Conservation (phyloP, 768 basidiomycete species). For the Leccinum truebloodii region DNA sequence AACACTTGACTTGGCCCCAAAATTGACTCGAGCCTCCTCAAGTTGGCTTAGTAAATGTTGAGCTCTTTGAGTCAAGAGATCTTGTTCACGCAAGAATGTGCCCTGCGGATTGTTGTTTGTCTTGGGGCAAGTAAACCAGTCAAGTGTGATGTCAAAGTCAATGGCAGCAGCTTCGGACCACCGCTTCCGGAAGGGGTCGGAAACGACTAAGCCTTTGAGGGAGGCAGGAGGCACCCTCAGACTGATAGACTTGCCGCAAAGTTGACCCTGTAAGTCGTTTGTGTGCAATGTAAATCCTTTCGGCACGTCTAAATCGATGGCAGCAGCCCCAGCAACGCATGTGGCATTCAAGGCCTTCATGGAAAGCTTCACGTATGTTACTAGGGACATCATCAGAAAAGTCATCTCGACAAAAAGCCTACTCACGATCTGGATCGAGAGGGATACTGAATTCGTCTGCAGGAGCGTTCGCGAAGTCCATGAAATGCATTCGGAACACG, state of each 20-base stretch:
- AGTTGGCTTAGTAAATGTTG: slow-evolving; percentile 48
- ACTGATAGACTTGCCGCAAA: slow-evolving; percentile 64
- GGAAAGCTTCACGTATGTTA: slow-evolving; percentile 79
- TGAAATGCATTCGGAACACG: slow-evolving; percentile 68
- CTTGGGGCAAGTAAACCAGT: slow-evolving; percentile 67
- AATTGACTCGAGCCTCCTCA: slow-evolving; percentile 16
- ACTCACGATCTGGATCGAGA: slow-evolving; percentile 77
- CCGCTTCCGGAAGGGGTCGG: slow-evolving; percentile 36
- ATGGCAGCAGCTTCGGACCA: slow-evolving; percentile 72
- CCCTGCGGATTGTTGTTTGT: slow-evolving; percentile 56
- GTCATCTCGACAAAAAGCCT: background rate
- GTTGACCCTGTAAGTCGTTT: slow-evolving; percentile 74
- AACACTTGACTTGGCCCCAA: background rate
- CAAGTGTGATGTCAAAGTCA: slow-evolving; percentile 56
- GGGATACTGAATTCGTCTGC: slow-evolving; percentile 63
- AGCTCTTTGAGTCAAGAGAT: slow-evolving; percentile 65
- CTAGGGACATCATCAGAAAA: slow-evolving; percentile 40
- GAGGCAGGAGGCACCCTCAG: slow-evolving; percentile 54
- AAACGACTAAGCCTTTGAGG: slow-evolving; percentile 51
- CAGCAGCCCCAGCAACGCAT: slow-evolving; percentile 54
- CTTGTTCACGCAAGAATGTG: slow-evolving; percentile 70
- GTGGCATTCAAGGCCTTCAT: slow-evolving; percentile 55
- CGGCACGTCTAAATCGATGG: slow-evolving; percentile 55
- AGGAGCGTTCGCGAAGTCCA: slow-evolving; percentile 80
- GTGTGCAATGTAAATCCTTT: slow-evolving; percentile 63